Percentiles rank a stretch among this genome's conserved stretches.
Evolutionary conservation across 2,329 filamentous ascomycete species (phyloP).

Genomic region (Sarocladium kiliense): DNA sequence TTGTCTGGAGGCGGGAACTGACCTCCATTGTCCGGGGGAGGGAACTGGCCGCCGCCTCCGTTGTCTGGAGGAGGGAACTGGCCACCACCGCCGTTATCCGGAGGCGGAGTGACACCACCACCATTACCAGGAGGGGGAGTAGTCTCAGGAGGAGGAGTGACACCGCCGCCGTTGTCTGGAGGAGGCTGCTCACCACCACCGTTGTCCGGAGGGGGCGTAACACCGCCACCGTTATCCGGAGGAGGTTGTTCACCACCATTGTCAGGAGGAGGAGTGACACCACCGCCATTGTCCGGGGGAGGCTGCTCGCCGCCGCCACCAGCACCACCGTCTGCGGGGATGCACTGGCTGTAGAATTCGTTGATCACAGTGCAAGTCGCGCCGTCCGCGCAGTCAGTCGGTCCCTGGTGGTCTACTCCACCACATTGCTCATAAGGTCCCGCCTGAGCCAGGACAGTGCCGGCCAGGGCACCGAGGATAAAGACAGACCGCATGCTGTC

Average conservation of each 20-base stretch:
- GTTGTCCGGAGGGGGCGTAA: background rate
- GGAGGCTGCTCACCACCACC: background rate
- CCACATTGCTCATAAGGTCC: constrained; percentile 18
- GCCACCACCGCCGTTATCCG: background rate
- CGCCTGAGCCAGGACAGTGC: constrained; percentile 4
- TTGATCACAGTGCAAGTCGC: constrained; percentile 19
- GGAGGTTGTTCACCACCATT: background rate
- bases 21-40: background rate
- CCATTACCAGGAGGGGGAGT: background rate
- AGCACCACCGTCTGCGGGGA: background rate
- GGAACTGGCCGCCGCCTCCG: background rate
- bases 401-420: constrained; percentile 18
- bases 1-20: background rate
- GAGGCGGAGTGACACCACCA: background rate
- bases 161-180: background rate
- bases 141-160: background rate
- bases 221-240: background rate
- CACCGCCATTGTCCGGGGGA: background rate
- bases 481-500: constrained; percentile 5
- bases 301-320: background rate
- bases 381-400: constrained; percentile 19
- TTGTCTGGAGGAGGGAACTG: background rate
- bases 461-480: constrained; percentile 8
- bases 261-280: background rate
- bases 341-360: constrained; percentile 24